Base-by-base conservation (phyloP, 768 basidiomycete genomes). In the Auricularia sp. region DNA sequence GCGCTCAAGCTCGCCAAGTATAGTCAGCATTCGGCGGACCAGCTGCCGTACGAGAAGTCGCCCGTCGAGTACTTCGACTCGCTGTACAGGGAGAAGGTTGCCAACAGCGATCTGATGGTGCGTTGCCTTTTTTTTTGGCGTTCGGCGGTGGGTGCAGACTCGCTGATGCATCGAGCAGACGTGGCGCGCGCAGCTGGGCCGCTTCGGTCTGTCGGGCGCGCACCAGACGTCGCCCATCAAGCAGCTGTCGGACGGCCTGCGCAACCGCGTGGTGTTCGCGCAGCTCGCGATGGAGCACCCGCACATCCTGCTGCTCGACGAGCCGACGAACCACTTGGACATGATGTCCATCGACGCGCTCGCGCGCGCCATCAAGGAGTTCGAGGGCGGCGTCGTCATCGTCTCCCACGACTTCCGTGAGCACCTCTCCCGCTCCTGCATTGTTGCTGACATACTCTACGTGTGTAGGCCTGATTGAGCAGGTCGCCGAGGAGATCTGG, bases 401-500 rank as follows among this genome's bases (percentile, higher is more conserved):
- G 97, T 99, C 68, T 98, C 95, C 61, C 97, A 98, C 80, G 96
- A 99, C 77, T 99, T 99, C 90, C 91, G 96, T 92, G 70, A 69
- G 89, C 84, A 33, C 64, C 63, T n/a, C n/a, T n/a, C n/a, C n/a
- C n/a, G n/a, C n/a, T 44, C 2, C 11, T 16, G 6, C 11, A 1
- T 16, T 3, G 16, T 18, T 64, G 33, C 6, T 42, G 29, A 16
- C 47, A 36, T 69, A 45, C 36, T 64, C 63, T 68, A 63, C 29
- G 21, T 16, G 11, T 39, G 8, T 70, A 92, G 90, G 91, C 71
- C 86, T 98, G 68, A 98, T 98, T 76, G 90, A 89, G 62, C 95
- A 98, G 79, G 96, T 99, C 44, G 97, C 96, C 45, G 92, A 98
- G 74, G 96, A 98, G 75, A 86, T 99, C 7, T 99, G 97, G 97